Conservation (phyloP, 108 stramenopile species). For the Skeletonema potamos region DNA sequence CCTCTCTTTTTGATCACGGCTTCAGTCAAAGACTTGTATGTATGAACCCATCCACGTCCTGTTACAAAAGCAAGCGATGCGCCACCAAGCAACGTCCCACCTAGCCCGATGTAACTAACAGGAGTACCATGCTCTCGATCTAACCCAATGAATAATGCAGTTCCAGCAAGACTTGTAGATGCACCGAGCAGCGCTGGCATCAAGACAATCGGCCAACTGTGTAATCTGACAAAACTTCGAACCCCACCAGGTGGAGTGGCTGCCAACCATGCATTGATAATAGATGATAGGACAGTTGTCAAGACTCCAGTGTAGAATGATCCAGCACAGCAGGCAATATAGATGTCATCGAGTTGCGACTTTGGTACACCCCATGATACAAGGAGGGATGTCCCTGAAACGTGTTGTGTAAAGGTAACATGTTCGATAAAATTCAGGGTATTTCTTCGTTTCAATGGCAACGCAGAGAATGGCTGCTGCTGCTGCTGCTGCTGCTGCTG, state of each 20-base stretch:
- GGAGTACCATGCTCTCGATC: conserved; percentile 41
- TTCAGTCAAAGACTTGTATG: conserved; percentile 30
- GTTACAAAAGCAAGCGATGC: conserved; percentile 13
- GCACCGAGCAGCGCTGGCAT: conserved; percentile 32
- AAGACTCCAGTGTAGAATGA: conserved; percentile 39
- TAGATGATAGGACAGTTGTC: conserved; percentile 33
- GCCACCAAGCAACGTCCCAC: conserved; percentile 23
- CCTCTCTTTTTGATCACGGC: conserved; percentile 5
- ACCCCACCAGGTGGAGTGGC: conserved; percentile 39
- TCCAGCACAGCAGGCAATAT: conserved; percentile 40
- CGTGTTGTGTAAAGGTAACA: conserved; percentile 37
- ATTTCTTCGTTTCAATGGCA: conserved; percentile 7
- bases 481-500: background rate
- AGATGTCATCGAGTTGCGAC: conserved; percentile 27
- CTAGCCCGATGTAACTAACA: conserved; percentile 34
- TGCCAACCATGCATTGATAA: conserved; percentile 45
- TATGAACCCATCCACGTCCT: conserved; percentile 33
- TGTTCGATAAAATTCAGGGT: conserved; percentile 34
- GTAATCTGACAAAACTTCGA: conserved; percentile 25
- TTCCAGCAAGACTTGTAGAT: conserved; percentile 34
- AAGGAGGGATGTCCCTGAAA: conserved; percentile 23
- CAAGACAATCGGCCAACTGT: conserved; percentile 31
- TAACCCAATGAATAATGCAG: conserved; percentile 41
- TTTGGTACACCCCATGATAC: conserved; percentile 33
- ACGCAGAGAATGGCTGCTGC: conserved; percentile 7